Conservation (phyloP, 1,139 yeast genomes). For the Groenewaldozyma auringiensis region DNA sequence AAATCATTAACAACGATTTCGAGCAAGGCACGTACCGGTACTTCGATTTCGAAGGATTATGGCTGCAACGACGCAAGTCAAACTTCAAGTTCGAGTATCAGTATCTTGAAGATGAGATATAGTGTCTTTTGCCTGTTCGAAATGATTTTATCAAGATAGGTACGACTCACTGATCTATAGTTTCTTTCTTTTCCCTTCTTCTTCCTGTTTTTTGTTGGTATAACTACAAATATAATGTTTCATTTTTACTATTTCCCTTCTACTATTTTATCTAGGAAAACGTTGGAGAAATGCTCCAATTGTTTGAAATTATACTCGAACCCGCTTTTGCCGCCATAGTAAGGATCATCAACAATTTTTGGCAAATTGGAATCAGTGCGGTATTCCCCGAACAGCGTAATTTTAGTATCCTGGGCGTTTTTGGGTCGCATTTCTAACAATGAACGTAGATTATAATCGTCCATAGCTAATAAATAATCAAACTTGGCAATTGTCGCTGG, state of each 20-base stretch:
- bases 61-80: slow-evolving; percentile 79
- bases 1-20: slow-evolving; percentile 36
- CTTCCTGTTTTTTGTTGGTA: too few species aligned
- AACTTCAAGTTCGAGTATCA: slow-evolving; percentile 51
- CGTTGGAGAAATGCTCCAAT: slow-evolving; percentile 51
- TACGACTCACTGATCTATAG: not conserved
- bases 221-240: not conserved
- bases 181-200: too few species aligned
- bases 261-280: slow-evolving; percentile 12
- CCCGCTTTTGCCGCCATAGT: slow-evolving; percentile 80
- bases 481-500: slow-evolving; percentile 55
- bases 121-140: not conserved
- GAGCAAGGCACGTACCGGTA: slow-evolving; percentile 61
- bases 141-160: too few species aligned
- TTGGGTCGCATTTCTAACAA: slow-evolving; percentile 55
- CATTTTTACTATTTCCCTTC: not conserved
- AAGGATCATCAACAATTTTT: slow-evolving; percentile 75
- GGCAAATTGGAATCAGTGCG: slow-evolving; percentile 44
- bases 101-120: slow-evolving; percentile 37
- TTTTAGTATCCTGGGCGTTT: slow-evolving; percentile 13
- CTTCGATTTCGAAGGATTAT: slow-evolving; percentile 84
- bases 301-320: slow-evolving; percentile 75
- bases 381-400: slow-evolving; percentile 70
- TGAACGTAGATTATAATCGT: slow-evolving; percentile 37
- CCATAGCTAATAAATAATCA: slow-evolving; percentile 83